Evolutionary conservation across 2,329 filamentous ascomycete genomes (phyloP).

Genomic region (Cryphonectria japonica): DNA sequence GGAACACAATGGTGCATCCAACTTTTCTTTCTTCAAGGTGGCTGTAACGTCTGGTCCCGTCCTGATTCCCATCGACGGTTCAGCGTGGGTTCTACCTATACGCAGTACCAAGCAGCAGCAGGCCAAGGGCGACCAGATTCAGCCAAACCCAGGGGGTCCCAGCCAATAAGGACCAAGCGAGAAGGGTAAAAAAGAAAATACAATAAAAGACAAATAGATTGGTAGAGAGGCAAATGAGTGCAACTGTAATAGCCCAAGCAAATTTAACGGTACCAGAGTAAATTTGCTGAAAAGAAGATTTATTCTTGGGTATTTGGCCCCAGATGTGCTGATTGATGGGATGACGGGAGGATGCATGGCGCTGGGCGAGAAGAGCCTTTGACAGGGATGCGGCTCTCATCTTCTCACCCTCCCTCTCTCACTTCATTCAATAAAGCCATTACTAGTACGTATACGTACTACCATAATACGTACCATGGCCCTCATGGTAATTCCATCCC

Average conservation of each 20-base stretch:
- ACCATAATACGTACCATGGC: no score
- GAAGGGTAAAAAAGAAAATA: neutral
- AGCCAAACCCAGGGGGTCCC: neutral
- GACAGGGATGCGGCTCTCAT: neutral
- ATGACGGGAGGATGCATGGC: constrained; percentile 2
- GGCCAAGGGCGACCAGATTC: neutral
- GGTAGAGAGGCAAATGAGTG: constrained; percentile 1
- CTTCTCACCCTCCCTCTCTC: neutral
- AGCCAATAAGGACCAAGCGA: neutral
- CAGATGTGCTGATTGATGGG: neutral
- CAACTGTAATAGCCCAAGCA: neutral
- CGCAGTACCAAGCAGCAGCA: neutral
- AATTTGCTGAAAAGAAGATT: neutral
- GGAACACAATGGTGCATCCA: neutral
- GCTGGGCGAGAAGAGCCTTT: neutral
- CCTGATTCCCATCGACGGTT: neutral
- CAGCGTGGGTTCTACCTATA: neutral
- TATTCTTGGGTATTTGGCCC: constrained; percentile 7
- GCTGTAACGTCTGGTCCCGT: neutral
- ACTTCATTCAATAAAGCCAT: neutral
- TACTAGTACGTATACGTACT: no score
- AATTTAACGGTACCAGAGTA: constrained; percentile 1
- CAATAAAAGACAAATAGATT: neutral
- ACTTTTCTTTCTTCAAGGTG: neutral
- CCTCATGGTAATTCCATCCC: neutral